Conservation (phyloP, 768 basidiomycete species). For the Lactifluus piperatus region DNA sequence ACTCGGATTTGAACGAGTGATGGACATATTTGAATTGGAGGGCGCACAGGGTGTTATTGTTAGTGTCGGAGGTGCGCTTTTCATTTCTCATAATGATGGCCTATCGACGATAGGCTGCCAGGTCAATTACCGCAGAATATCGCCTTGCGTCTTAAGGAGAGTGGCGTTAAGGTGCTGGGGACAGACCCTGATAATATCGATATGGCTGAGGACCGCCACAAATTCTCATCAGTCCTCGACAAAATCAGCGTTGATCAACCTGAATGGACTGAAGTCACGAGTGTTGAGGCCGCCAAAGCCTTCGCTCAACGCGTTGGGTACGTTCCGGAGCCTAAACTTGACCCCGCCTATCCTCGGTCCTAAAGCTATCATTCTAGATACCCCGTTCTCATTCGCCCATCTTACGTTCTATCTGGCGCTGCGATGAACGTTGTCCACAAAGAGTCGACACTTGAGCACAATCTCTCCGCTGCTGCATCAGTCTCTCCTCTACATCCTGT, state of each 20-base stretch:
- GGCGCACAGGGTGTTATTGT: constrained; percentile 89
- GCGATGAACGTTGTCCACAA: constrained; percentile 99
- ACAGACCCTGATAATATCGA: constrained; percentile 95
- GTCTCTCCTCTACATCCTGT: constrained; percentile 97
- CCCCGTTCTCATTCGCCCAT: constrained; percentile 96
- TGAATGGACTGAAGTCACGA: constrained; percentile 88
- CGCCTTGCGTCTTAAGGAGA: constrained; percentile 87
- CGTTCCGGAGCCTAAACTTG: constrained; percentile 23
- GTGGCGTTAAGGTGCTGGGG: constrained; percentile 87
- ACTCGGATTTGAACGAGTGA: constrained; percentile 93
- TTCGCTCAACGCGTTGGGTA: constrained; percentile 82
- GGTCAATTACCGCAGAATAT: constrained; percentile 99
- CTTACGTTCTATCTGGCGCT: constrained; percentile 96
- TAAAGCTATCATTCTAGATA: constrained; percentile 42
- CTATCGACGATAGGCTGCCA: constrained; percentile 31
- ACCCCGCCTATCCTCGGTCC: constrained; percentile 9
- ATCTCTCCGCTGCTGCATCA: constrained; percentile 91
- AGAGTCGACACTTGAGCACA: constrained; percentile 81
- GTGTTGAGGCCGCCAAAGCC: constrained; percentile 80
- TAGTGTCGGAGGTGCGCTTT: constrained; percentile 82
- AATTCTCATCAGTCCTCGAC: constrained; percentile 96
- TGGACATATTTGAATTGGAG: constrained; percentile 99
- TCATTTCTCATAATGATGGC: not conserved
- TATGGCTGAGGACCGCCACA: constrained; percentile 96
- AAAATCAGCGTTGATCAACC: constrained; percentile 95